Base-by-base conservation (phyloP, 768 basidiomycete genomes). In the Favolaschia claudopus region DNA sequence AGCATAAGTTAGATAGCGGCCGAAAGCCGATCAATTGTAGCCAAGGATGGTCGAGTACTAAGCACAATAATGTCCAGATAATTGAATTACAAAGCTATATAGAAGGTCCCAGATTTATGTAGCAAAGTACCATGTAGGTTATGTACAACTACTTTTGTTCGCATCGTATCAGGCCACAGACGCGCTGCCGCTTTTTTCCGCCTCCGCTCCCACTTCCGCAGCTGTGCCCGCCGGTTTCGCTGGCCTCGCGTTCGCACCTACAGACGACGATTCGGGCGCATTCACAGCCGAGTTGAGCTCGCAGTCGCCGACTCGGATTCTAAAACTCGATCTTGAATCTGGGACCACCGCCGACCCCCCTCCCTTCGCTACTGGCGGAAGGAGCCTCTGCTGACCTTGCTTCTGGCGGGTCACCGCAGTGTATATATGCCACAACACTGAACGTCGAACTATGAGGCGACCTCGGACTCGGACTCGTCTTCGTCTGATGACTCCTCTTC, bases 131-230 rank as follows among this genome's bases (percentile, higher is more conserved):
- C 44, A 60, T 43, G 19, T 25, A 19, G 19, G 27, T 20, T 57
- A 58, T 44, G 52, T 47, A 51, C 40, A 36, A 48, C 58, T 68
- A 68, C 50, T 62, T 67, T 64, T 66, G 25, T 62, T 63, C n/a
- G n/a, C 27, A 58, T 62, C 27, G 74, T 76, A 50, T 77, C 77
- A 4, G 84, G 84, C 64, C 79, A 86, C 68, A 86, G 64, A 66
- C 85, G 85, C n/a, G 78, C 70, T 0, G 83, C 85, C 15, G 75
- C 83, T 65, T 84, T n/a, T 82, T 42, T 81, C 75, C 2, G 84
- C 84, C 51, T 82, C 75, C 33, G 75, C 77, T 48, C 85, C 82
- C 36, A 72, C 82, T 43, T 84, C 84, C 6, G 82, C 82, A 29
- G 74, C 79, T 36, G 69, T 67, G 20, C 54, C 54, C 19, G 14